Conservation (phyloP, 2,329 filamentous ascomycete species). For the Thermothelomyces thermophilus region DNA sequence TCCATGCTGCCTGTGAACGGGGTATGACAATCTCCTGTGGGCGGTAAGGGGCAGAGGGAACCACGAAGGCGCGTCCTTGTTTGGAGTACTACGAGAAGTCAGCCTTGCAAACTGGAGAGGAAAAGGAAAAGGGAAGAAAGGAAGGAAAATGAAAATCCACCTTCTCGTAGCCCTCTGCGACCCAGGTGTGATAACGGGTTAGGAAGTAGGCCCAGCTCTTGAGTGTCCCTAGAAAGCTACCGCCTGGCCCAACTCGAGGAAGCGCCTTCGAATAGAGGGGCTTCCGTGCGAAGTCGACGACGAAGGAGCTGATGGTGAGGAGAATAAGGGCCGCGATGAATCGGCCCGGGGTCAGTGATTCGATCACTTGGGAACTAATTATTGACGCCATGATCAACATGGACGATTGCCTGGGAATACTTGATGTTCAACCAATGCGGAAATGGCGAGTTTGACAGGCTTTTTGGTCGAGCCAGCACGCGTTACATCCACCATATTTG, state of each 20-base stretch:
- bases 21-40: conserved; percentile 41
- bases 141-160: too few relatives aligned
- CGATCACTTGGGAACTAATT: conserved; percentile 26
- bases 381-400: conserved; percentile 14
- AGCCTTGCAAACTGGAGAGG: too few relatives aligned
- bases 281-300: conserved; percentile 35
- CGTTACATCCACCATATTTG: neutral
- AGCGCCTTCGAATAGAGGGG: conserved; percentile 36
- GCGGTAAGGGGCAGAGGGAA: conserved; percentile 36
- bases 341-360: conserved; percentile 28
- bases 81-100: conserved; percentile 35
- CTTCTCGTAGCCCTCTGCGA: conserved; percentile 38
- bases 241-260: conserved; percentile 36
- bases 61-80: conserved; percentile 35
- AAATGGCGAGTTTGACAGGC: neutral
- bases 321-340: conserved; percentile 26
- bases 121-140: too few relatives aligned
- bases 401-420: neutral
- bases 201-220: conserved; percentile 37
- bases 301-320: conserved; percentile 34
- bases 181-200: conserved; percentile 34
- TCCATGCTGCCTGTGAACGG: conserved; percentile 38
- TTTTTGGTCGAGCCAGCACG: neutral
- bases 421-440: neutral
- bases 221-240: conserved; percentile 32